phyloP scores from a whole-genome alignment of 108 stramenopile species.

The Cafeteria roenbergensis region DNA sequence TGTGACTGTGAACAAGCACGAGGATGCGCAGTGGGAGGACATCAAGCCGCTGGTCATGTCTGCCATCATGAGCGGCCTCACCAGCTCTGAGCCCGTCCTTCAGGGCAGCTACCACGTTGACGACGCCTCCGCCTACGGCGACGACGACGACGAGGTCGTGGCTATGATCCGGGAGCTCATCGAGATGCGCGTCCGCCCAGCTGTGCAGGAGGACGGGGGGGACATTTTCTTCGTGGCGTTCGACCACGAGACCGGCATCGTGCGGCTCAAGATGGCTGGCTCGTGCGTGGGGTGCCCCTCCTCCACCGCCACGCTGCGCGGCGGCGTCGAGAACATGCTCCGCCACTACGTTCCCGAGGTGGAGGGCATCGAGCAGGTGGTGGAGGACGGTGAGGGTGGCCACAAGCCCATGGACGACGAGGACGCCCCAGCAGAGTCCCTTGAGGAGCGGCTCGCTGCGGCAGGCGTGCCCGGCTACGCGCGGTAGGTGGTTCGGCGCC shows the following conservation, averaged over 20 bases:
- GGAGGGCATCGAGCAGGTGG: slow-evolving; percentile 59
- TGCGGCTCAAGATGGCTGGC: slow-evolving; percentile 59
- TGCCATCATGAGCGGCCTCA: slow-evolving; percentile 60
- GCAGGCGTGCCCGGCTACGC: neutral
- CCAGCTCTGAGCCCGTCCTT: slow-evolving; percentile 42
- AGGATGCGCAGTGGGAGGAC: slow-evolving; percentile 63
- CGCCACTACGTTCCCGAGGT: slow-evolving; percentile 99
- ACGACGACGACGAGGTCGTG: slow-evolving; percentile 86
- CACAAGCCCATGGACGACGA: neutral
- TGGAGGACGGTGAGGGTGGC: slow-evolving; percentile 54
- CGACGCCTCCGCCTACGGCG: slow-evolving; percentile 70
- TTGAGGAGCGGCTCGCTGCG: neutral
- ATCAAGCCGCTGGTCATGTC: slow-evolving; percentile 69
- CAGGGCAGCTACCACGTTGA: too few relatives aligned
- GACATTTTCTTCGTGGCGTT: slow-evolving; percentile 77
- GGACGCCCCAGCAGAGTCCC: neutral
- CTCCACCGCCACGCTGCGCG: slow-evolving; percentile 79
- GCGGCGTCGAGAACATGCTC: slow-evolving; percentile 98
- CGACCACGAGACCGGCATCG: slow-evolving; percentile 65
- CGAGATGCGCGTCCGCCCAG: slow-evolving; percentile 84
- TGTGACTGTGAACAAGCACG: slow-evolving; percentile 86
- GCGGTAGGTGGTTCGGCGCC: too few relatives aligned
- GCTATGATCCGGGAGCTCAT: slow-evolving; percentile 97
- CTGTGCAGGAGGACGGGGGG: slow-evolving; percentile 96
- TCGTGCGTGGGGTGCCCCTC: slow-evolving; percentile 89